These are phyloP conservation scores for Teunomyces panamensis DNA, from an alignment of 805 yeast species.

Conservation along the genomic window DNA sequence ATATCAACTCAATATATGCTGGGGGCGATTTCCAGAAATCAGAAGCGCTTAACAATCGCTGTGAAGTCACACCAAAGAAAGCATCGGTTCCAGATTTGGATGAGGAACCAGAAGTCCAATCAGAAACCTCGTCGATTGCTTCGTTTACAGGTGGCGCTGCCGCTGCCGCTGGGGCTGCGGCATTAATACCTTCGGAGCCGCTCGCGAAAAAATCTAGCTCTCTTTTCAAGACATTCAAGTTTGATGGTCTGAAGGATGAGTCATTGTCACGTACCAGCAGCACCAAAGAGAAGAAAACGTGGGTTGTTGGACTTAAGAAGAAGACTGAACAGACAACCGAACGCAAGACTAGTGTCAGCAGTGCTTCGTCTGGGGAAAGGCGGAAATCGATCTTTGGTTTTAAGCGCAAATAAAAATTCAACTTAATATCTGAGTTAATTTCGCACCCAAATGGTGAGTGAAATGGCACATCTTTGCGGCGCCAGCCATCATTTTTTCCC, in stretches of 20 bases:
- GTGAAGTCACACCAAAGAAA: slow-evolving; percentile 10
- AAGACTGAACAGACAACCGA: slow-evolving; percentile 18
- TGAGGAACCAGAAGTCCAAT: slow-evolving; percentile 4
- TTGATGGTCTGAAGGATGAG: slow-evolving; percentile 17
- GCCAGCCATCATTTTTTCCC: no score
- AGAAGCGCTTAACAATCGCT: slow-evolving; percentile 6
- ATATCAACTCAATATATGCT: slow-evolving; percentile 27
- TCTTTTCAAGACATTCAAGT: slow-evolving; percentile 32
- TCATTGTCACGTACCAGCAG: slow-evolving; percentile 12
- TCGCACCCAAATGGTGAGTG: no score
- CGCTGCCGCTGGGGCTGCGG: neutral
- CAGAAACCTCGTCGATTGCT: slow-evolving; percentile 9
- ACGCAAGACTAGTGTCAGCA: slow-evolving; percentile 6
- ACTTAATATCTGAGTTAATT: no score
- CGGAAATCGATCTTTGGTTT: slow-evolving; percentile 37
- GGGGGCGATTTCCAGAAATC: slow-evolving; percentile 29
- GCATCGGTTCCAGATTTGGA: slow-evolving; percentile 1
- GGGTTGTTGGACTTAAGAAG: slow-evolving; percentile 40
- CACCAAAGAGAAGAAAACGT: slow-evolving; percentile 32
- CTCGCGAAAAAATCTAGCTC: slow-evolving; percentile 5
- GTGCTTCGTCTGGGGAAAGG: slow-evolving; percentile 7
- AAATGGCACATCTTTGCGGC: neutral
- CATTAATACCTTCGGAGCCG: slow-evolving; percentile 4
- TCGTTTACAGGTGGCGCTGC: slow-evolving; percentile 4
- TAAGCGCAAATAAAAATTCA: slow-evolving; percentile 8